Base-by-base conservation (phyloP, 345 rosid species). In the Ricinus communis region DNA sequence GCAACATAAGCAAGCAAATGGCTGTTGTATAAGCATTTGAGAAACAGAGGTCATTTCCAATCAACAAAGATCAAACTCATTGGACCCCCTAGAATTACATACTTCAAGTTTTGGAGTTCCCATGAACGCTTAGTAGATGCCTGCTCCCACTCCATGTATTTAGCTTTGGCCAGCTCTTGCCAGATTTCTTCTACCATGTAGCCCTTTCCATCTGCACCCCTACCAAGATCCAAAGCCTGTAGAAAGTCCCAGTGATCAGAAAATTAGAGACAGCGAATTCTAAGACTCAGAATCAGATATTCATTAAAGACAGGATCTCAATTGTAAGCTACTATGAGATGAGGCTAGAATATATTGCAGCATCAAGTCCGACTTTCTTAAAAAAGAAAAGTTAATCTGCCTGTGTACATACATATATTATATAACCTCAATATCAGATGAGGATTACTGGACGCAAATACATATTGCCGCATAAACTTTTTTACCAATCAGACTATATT, bases 111-210 rank as follows among this genome's bases (percentile, higher is more conserved):
- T 65, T 87, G 91, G 54, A 94, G 76, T 61, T 88, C 93, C 96
- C 93, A 90, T 12, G 88, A 82, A 38, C 82, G 95, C 66, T 71
- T 73, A 19, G 87, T 81, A 68, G 97, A 90, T 75, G 67, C 76
- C 54, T 74, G 77, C 76, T 94, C 96, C 97, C 97, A 94, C 66
- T 83, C 82, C 81, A 83, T 50, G 81, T 90, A 94, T 79, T 90
- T 94, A 30, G 98, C 96, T 78, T 83, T 90, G 18, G 96, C 82
- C 50, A 94, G 89, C 81, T 87, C 93, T 75, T 90, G 90, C 96
- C 97, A 94, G 62, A 94, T 94, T 68, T 85, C 96, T 71, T 94
- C 96, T 30, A 91, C 87, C 85, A 89, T 86, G 54, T 88, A 85
- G 46, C 95, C 83, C 19, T 70, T 83, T 53, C 83, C 86, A 62